Evolutionary conservation across 1,139 yeast genomes (phyloP).

Genomic region (Pichia cactophila): DNA sequence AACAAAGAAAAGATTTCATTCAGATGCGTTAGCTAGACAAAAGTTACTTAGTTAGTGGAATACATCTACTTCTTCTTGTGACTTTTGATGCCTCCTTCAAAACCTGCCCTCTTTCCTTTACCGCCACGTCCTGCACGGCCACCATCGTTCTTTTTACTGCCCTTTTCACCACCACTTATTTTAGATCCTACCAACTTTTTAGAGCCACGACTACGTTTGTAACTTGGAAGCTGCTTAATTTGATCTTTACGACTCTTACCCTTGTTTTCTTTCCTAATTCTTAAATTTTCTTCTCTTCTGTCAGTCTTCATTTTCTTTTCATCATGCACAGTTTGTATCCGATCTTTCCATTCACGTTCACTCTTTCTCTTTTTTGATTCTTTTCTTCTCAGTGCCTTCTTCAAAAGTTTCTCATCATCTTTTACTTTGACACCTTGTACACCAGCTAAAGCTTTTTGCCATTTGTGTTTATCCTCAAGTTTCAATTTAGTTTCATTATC

Average conservation of each 20-base stretch:
- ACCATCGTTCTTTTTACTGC: neutral
- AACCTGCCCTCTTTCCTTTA: constrained; percentile 51
- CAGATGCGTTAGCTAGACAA: no score
- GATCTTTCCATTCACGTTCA: constrained; percentile 80
- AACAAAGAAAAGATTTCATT: no score
- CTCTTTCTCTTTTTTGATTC: constrained; percentile 75
- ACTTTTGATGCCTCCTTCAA: constrained; percentile 38
- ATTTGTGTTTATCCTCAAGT: constrained; percentile 63
- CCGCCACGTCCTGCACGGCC: constrained; percentile 16
- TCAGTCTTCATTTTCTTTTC: constrained; percentile 68
- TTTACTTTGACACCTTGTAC: constrained; percentile 85
- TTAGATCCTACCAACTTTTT: constrained; percentile 11
- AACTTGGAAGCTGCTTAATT: constrained; percentile 57
- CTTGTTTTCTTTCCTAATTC: constrained; percentile 72
- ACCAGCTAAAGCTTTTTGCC: constrained; percentile 79
- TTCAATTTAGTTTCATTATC: constrained; percentile 58
- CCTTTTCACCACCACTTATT: constrained; percentile 8
- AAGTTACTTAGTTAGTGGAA: no score
- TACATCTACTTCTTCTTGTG: constrained; percentile 9
- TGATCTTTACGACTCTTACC: constrained; percentile 65
- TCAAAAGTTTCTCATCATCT: constrained; percentile 83
- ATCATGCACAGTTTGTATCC: constrained; percentile 71
- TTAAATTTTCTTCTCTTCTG: constrained; percentile 84
- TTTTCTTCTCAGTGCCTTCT: constrained; percentile 77
- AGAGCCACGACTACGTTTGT: constrained; percentile 37